phyloP scores from a whole-genome alignment of 306 rosid genomes.

The Acacia crassicarpa region DNA sequence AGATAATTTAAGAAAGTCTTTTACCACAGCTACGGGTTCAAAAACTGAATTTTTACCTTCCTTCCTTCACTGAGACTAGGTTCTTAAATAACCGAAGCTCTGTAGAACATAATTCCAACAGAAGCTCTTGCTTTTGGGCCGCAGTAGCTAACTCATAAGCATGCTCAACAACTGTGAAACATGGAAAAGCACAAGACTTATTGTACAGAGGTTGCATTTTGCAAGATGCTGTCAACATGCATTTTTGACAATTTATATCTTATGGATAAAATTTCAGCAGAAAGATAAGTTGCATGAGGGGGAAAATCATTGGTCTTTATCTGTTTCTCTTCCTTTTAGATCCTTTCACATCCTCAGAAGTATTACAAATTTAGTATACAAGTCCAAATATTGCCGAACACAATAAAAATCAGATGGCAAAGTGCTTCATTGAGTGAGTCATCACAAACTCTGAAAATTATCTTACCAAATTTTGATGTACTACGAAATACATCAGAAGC shows the following conservation, averaged over 20 bases:
- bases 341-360: constrained; percentile 9
- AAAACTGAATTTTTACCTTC: constrained; percentile 59
- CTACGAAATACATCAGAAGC: not conserved
- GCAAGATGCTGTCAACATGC: constrained; percentile 20
- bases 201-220: constrained; percentile 8
- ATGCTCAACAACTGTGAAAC: constrained; percentile 77
- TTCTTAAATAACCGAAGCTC: constrained; percentile 89
- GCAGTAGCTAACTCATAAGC: constrained; percentile 79
- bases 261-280: constrained; percentile 26
- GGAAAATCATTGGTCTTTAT: not conserved
- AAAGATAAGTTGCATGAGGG: not conserved
- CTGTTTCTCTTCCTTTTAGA: not conserved
- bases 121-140: constrained; percentile 78
- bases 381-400: not conserved
- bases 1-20: not conserved
- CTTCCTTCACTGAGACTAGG: constrained; percentile 66
- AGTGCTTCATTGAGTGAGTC: not conserved
- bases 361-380: constrained; percentile 15
- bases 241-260: constrained; percentile 1
- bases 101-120: constrained; percentile 72
- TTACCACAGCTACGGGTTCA: not conserved
- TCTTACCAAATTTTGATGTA: constrained; percentile 13
- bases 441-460: not conserved
- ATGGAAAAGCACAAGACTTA: constrained; percentile 24
- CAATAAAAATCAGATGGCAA: not conserved